Conservation (phyloP, 2,329 filamentous ascomycete species). For the Colletotrichum sojae region DNA sequence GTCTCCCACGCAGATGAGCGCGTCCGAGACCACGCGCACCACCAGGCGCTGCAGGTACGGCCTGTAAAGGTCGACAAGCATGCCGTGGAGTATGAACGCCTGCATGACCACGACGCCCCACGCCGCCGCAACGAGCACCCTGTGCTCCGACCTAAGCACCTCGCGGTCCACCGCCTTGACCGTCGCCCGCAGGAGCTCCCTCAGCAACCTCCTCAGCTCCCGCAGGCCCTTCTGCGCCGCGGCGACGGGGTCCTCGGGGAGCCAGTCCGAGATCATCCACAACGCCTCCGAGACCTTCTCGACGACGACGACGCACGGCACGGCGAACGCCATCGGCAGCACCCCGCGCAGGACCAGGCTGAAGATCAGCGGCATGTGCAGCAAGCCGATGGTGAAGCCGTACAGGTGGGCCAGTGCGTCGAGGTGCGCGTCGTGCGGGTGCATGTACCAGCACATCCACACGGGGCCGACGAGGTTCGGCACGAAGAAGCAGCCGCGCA, state of each 20-base stretch:
- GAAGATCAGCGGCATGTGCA: slow-evolving; percentile 18
- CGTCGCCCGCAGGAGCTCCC: not conserved
- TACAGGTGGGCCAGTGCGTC: slow-evolving; percentile 30
- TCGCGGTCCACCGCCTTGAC: slow-evolving; percentile 8
- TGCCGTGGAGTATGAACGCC: slow-evolving; percentile 43
- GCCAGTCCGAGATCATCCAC: not conserved
- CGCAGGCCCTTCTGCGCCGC: not conserved
- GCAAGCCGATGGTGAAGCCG: slow-evolving; percentile 26
- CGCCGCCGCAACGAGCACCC: slow-evolving; percentile 8
- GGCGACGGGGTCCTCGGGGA: slow-evolving; percentile 2
- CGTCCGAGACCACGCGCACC: not conserved
- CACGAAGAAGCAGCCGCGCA: slow-evolving; percentile 25
- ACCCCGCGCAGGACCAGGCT: not conserved
- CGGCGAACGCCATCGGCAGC: not conserved
- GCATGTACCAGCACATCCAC: slow-evolving; percentile 1
- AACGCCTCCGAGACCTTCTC: not conserved
- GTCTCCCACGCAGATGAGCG: slow-evolving; percentile 7
- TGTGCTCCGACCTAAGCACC: slow-evolving; percentile 8
- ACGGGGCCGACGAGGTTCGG: slow-evolving; percentile 31
- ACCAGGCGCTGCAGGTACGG: slow-evolving; percentile 2
- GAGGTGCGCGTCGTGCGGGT: not conserved
- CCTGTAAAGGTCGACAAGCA: slow-evolving; percentile 13
- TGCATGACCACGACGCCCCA: slow-evolving; percentile 40
- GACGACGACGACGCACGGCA: not conserved
- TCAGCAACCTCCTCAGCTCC: not conserved